These are phyloP conservation scores for Deinandra increscens DNA, from an alignment of 129 eudicot species.

Conservation along the genomic window DNA sequence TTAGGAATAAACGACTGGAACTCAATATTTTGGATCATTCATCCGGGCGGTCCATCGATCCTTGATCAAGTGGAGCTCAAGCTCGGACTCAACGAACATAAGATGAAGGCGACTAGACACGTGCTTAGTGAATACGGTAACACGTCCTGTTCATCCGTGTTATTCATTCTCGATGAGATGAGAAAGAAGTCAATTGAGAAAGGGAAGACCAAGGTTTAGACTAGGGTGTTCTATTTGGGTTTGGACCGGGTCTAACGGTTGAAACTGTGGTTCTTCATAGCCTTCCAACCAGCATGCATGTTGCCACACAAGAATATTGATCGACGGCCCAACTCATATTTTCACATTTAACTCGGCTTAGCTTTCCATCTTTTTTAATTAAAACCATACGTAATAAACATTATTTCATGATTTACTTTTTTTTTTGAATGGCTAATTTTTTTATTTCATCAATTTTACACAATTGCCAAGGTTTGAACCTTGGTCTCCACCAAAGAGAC, in stretches of 20 bases:
- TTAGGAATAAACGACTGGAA: no score
- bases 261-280: conserved; percentile 27
- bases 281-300: neutral
- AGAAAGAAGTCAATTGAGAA: conserved; percentile 16
- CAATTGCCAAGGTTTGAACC: no score
- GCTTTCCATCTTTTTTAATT: neutral
- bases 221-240: conserved; percentile 22
- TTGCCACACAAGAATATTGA: neutral
- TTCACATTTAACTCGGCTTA: neutral
- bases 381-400: neutral
- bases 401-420: neutral
- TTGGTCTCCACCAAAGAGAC: no score
- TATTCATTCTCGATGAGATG: conserved; percentile 21
- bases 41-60: no score
- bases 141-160: conserved; percentile 17
- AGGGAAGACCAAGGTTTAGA: conserved; percentile 22
- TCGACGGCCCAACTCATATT: neutral
- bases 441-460: no score
- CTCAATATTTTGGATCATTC: no score
- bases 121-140: conserved; percentile 20
- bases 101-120: neutral
- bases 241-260: conserved; percentile 22
- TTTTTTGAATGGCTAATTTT: no score
- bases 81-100: no score
- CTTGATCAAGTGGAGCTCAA: no score